Evolutionary conservation across 1,284 basidiomycete species (phyloP).

Genomic region (Athelia psychrophila): DNA sequence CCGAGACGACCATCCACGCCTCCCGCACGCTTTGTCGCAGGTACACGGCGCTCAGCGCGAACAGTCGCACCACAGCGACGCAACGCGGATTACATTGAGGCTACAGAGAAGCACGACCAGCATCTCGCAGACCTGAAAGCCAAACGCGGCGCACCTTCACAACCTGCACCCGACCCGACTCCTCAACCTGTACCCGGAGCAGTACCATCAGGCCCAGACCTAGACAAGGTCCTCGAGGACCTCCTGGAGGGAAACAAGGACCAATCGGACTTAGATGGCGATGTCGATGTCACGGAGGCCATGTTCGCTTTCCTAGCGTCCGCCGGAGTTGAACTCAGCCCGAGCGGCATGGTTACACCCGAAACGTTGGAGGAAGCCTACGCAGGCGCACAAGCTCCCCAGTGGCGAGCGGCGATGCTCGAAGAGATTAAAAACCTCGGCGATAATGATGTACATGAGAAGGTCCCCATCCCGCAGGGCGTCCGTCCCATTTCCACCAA

Average conservation of each 20-base stretch:
- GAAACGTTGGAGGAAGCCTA: not conserved
- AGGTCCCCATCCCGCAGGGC: slow-evolving; percentile 7
- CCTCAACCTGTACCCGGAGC: not conserved
- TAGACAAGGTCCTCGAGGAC: not conserved
- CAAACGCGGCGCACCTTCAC: not conserved
- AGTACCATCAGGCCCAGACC: not conserved
- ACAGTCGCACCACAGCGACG: not conserved
- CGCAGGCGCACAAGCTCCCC: not conserved
- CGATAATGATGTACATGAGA: slow-evolving; percentile 10
- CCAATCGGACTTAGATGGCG: not conserved
- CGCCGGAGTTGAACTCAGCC: not conserved
- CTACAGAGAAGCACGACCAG: not conserved
- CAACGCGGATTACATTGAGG: not conserved
- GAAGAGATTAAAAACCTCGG: slow-evolving; percentile 15
- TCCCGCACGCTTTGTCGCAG: not conserved
- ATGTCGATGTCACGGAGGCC: not conserved
- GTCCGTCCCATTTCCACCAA: slow-evolving; percentile 12
- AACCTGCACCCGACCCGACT: not conserved
- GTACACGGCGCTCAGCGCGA: not conserved
- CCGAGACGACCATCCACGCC: not conserved
- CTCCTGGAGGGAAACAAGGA: not conserved
- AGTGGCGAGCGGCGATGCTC: slow-evolving; percentile 19
- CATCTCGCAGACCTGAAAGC: not conserved
- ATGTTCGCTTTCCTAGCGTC: not conserved
- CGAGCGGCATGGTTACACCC: not conserved